A percentile compares a stretch with the other conserved stretches of the same genome.
These are phyloP conservation scores for Anthracocystis panici-leucophaei DNA, from an alignment of 1,284 basidiomycete species.

Conservation along the genomic window DNA sequence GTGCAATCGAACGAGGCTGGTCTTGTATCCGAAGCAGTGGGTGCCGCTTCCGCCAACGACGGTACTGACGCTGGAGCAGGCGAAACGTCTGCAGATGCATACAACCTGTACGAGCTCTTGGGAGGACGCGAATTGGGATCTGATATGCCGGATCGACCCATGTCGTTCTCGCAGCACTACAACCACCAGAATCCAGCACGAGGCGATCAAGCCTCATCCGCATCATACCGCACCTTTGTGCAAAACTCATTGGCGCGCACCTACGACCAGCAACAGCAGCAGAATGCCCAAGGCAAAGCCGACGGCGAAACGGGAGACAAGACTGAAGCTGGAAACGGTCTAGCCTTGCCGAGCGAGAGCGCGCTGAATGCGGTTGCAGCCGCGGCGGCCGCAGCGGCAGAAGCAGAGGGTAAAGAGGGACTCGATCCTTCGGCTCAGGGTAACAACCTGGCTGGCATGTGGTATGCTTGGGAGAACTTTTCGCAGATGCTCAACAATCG, in stretches of 20 bases:
- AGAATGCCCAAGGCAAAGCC: slow-evolving; percentile 18
- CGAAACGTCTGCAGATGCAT: slow-evolving; percentile 33
- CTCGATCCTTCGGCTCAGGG: slow-evolving; percentile 31
- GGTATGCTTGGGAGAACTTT: slow-evolving; percentile 54
- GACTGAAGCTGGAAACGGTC: slow-evolving; percentile 22
- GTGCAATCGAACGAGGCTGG: slow-evolving; percentile 17
- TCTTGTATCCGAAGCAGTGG: slow-evolving; percentile 7
- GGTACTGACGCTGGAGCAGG: slow-evolving; percentile 10
- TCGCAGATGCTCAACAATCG: slow-evolving; percentile 59
- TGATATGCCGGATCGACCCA: slow-evolving; percentile 49
- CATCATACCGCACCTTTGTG: slow-evolving; percentile 43
- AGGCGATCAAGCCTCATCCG: slow-evolving; percentile 41
- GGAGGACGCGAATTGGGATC: slow-evolving; percentile 28
- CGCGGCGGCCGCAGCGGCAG: slow-evolving; percentile 32
- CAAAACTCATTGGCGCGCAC: slow-evolving; percentile 48
- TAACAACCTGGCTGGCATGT: slow-evolving; percentile 46
- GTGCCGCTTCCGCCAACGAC: slow-evolving; percentile 1
- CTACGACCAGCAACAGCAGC: slow-evolving; percentile 47
- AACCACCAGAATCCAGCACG: slow-evolving; percentile 45
- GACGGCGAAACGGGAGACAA: slow-evolving; percentile 17
- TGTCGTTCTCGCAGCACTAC: slow-evolving; percentile 57
- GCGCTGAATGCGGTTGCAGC: slow-evolving; percentile 48
- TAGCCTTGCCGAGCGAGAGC: slow-evolving; percentile 39
- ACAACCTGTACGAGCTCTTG: slow-evolving; percentile 48
- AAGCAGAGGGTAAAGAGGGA: slow-evolving; percentile 32